These are phyloP conservation scores for Colletotrichum tamarilloi DNA, from an alignment of 2,329 filamentous ascomycete genomes.

Conservation along the genomic window DNA sequence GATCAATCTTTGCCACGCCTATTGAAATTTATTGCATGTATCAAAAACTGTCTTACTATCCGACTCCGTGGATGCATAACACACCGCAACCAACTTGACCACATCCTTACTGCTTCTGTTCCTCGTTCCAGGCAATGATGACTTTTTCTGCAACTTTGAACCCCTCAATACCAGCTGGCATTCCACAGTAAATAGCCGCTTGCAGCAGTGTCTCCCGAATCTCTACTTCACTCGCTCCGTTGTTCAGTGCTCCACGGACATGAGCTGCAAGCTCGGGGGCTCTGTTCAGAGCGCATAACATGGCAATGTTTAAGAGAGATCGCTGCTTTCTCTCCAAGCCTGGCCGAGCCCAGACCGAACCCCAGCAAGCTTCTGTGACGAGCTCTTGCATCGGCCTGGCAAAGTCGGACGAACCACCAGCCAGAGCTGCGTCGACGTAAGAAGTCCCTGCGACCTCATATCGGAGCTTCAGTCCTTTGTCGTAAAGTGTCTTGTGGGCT, in stretches of 20 bases:
- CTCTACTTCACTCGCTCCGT: neutral
- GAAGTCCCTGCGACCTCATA: no score
- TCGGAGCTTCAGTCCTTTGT: no score
- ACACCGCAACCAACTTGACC: no score
- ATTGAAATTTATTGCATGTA: no score
- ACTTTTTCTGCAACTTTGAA: neutral
- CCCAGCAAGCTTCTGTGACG: neutral
- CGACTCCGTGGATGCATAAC: no score
- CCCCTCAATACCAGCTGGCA: slow-evolving; percentile 3
- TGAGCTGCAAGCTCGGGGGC: neutral
- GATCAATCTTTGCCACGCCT: no score
- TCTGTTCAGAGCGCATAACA: neutral
- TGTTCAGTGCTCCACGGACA: neutral
- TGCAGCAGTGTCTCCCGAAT: neutral
- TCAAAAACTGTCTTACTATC: no score
- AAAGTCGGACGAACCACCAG: no score
- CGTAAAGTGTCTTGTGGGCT: no score
- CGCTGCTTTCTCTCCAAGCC: neutral
- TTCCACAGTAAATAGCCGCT: slow-evolving; percentile 2
- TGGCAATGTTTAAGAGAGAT: neutral
- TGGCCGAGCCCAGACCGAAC: neutral
- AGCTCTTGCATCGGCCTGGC: neutral
- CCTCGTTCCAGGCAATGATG: no score
- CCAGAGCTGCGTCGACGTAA: no score
- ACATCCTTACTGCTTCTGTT: no score